Conservation (phyloP, 306 rosid genomes). For the Corylus americana region DNA sequence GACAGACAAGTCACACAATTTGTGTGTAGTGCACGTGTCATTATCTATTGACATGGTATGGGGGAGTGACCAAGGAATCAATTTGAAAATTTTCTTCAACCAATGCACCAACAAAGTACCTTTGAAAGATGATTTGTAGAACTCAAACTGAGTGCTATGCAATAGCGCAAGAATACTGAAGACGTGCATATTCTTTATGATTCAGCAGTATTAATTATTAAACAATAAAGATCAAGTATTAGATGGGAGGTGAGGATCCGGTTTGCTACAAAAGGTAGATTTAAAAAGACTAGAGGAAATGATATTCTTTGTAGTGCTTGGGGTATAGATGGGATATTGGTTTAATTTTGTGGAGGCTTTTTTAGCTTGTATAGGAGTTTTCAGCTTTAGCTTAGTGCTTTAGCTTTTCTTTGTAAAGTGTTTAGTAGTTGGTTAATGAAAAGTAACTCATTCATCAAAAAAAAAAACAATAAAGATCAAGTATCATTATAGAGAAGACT, state of each 20-base stretch:
- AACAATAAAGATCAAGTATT: no score
- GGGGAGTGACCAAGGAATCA: neutral
- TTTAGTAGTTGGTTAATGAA: no score
- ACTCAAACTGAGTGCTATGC: constrained; percentile 12
- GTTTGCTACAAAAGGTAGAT: no score
- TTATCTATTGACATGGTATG: constrained; percentile 1
- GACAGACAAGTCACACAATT: neutral
- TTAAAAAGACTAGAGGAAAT: no score
- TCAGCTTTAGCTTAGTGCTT: no score
- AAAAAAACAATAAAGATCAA: neutral
- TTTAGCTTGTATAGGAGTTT: no score
- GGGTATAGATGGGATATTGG: no score
- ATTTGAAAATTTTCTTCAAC: constrained; percentile 9
- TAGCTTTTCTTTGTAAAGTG: no score
- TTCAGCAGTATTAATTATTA: neutral
- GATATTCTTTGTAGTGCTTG: no score
- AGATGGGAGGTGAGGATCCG: no score
- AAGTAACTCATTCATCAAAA: no score
- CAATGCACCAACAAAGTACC: constrained; percentile 2
- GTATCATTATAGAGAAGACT: constrained; percentile 7
- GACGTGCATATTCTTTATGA: constrained; percentile 1
- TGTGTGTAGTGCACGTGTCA: neutral
- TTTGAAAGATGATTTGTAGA: neutral
- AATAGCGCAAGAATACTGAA: constrained; percentile 19
- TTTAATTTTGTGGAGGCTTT: no score